A percentile compares a stretch with the other conserved stretches of the same genome.
These are phyloP conservation scores for Penicillium griseofulvum DNA, from an alignment of 2,329 filamentous ascomycete genomes.

Conservation along the genomic window DNA sequence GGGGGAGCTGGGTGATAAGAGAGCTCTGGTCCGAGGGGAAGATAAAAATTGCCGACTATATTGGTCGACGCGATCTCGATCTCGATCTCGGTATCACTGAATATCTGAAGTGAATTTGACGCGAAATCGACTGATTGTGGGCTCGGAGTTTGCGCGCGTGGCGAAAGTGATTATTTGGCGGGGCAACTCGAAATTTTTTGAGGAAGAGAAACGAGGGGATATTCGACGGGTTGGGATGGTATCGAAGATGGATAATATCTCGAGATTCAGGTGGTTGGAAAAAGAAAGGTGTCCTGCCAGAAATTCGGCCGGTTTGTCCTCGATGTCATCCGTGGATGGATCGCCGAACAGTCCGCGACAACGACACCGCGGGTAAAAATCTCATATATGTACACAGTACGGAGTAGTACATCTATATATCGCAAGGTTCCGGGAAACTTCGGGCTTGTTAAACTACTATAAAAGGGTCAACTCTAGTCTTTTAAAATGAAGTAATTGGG, in stretches of 20 bases:
- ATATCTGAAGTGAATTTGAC: constrained; percentile 1
- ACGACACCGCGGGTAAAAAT: background rate
- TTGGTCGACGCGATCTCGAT: constrained; percentile 16
- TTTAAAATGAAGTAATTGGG: background rate
- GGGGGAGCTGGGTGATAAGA: constrained; percentile 54
- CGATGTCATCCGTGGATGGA: constrained; percentile 19
- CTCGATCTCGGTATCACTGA: background rate
- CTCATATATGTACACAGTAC: background rate
- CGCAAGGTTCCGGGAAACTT: background rate
- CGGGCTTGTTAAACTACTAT: background rate
- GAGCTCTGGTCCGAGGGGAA: constrained; percentile 21
- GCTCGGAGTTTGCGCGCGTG: constrained; percentile 17
- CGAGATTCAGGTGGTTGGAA: background rate
- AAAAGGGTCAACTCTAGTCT: background rate
- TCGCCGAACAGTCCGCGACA: background rate
- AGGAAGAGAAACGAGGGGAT: background rate
- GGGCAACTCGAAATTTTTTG: background rate
- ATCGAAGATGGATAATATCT: background rate
- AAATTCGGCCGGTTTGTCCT: constrained; percentile 6
- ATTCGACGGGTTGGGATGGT: background rate
- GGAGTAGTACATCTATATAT: background rate
- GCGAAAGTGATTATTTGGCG: constrained; percentile 11
- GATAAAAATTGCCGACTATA: constrained; percentile 10
- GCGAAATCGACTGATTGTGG: constrained; percentile 22
- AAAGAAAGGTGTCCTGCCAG: background rate